Conservation (phyloP, 169 alveolate species). For the Plasmodium reichenowi region DNA sequence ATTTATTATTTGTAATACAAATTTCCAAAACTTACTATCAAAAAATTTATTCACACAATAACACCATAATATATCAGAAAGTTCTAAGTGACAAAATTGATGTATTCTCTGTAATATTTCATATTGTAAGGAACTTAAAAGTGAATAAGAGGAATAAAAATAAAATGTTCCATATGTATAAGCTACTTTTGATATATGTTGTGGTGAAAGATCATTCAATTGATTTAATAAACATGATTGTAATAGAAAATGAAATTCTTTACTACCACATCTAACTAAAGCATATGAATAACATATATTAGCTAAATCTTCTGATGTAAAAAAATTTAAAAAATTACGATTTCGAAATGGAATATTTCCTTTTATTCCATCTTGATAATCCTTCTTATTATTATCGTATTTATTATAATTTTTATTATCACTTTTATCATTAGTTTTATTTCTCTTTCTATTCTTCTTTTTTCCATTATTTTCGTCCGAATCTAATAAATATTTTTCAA, state of each 20-base stretch:
- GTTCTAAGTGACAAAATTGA: slow-evolving; percentile 44
- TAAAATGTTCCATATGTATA: slow-evolving; percentile 57
- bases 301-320: slow-evolving; percentile 58
- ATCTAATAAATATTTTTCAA: slow-evolving; percentile 24
- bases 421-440: background rate
- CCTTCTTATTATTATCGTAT: too few species aligned
- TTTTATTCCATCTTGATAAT: background rate
- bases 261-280: slow-evolving; percentile 59
- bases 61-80: slow-evolving; percentile 72
- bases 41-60: slow-evolving; percentile 61
- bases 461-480: background rate
- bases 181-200: slow-evolving; percentile 52
- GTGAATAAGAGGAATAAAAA: slow-evolving; percentile 52
- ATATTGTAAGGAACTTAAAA: slow-evolving; percentile 60
- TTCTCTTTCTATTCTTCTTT: background rate
- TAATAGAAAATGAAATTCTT: slow-evolving; percentile 50
- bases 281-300: slow-evolving; percentile 56
- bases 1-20: slow-evolving; percentile 40
- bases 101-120: slow-evolving; percentile 72
- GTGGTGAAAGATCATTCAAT: slow-evolving; percentile 60
- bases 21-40: slow-evolving; percentile 49
- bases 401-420: background rate
- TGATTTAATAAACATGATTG: slow-evolving; percentile 54
- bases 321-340: slow-evolving; percentile 15
- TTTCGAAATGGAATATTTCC: background rate